Evolutionary conservation across 1,284 basidiomycete genomes (phyloP).

Genomic region (Gomphus bonarii): DNA sequence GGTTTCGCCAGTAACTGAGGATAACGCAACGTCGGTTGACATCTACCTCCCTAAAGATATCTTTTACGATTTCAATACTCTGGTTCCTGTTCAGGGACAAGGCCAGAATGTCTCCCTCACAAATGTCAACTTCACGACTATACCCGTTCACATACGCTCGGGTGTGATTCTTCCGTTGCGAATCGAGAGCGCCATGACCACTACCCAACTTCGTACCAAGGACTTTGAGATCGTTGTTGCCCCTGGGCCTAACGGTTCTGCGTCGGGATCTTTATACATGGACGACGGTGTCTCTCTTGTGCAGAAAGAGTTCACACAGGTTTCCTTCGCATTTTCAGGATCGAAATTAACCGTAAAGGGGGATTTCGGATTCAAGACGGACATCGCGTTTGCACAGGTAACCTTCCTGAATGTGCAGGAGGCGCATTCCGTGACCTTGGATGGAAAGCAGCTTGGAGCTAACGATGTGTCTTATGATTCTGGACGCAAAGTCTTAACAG

Average conservation of each 20-base stretch:
- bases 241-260: slow-evolving; percentile 35
- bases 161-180: slow-evolving; percentile 50
- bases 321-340: slow-evolving; percentile 33
- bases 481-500: background rate
- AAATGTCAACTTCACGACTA: slow-evolving; percentile 44
- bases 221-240: slow-evolving; percentile 57
- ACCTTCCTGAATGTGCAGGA: slow-evolving; percentile 13
- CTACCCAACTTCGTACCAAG: slow-evolving; percentile 38
- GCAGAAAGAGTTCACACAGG: slow-evolving; percentile 31
- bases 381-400: slow-evolving; percentile 13
- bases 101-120: slow-evolving; percentile 35
- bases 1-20: slow-evolving; percentile 57
- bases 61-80: slow-evolving; percentile 54
- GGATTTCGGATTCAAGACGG: slow-evolving; percentile 32
- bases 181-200: slow-evolving; percentile 46
- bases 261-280: slow-evolving; percentile 43
- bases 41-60: slow-evolving; percentile 54
- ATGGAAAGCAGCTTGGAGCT: background rate
- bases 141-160: slow-evolving; percentile 52
- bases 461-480: background rate
- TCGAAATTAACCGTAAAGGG: slow-evolving; percentile 38
- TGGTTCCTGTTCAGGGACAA: slow-evolving; percentile 35
- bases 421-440: too few species aligned
- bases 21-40: slow-evolving; percentile 47
- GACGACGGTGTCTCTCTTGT: slow-evolving; percentile 53